Conservation (phyloP, 768 basidiomycete species). For the Lactarius vividus region DNA sequence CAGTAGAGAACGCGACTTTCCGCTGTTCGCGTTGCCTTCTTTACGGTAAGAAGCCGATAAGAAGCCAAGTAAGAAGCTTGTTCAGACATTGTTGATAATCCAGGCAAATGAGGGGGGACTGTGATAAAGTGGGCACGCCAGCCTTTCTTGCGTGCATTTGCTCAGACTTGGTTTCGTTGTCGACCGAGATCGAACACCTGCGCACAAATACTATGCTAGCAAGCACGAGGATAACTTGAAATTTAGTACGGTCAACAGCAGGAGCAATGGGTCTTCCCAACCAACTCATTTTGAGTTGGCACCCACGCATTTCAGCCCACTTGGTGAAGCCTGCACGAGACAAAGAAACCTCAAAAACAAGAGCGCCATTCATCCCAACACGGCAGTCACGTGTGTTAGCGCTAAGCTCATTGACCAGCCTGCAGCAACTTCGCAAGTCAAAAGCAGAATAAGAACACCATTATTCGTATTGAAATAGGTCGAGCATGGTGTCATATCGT, state of each 20-base stretch:
- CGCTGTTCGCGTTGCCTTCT: not conserved
- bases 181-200: not conserved
- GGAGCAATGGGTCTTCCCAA: not conserved
- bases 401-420: not conserved
- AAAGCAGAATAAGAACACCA: slow-evolving; percentile 12
- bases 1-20: not conserved
- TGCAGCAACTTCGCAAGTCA: not conserved
- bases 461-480: slow-evolving; percentile 7
- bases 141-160: too few species aligned
- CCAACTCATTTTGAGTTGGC: not conserved
- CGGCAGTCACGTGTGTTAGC: slow-evolving; percentile 4
- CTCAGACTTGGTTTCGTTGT: too few species aligned
- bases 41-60: not conserved
- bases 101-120: not conserved
- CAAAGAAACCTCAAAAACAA: slow-evolving; percentile 14
- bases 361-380: slow-evolving; percentile 18
- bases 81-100: not conserved
- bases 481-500: not conserved
- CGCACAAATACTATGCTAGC: not conserved
- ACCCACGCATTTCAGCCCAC: not conserved
- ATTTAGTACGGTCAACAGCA: not conserved
- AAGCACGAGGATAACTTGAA: not conserved
- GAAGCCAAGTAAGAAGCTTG: not conserved
- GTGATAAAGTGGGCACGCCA: too few species aligned
- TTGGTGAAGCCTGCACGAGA: not conserved